Percentiles rank a stretch among this genome's conserved stretches.
phyloP scores from a whole-genome alignment of 2,329 filamentous ascomycete species.

The Diaporthe sp. region DNA sequence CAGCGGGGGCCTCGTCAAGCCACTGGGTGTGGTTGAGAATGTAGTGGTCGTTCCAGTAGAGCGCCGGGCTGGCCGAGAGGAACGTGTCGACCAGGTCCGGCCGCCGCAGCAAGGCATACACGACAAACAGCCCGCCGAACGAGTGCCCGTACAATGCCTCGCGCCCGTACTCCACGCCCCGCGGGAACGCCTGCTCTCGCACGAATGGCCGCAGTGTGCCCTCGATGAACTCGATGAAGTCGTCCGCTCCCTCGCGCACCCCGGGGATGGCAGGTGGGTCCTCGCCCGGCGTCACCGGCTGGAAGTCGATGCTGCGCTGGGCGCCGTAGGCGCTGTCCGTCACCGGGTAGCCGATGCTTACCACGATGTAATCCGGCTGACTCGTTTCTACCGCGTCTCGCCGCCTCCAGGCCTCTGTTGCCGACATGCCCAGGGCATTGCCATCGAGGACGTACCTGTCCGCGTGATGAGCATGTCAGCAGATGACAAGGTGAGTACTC shows the following conservation, averaged over 20 bases:
- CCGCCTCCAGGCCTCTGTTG: constrained; percentile 41
- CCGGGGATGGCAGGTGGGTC: constrained; percentile 30
- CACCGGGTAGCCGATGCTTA: constrained; percentile 43
- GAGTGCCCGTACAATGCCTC: constrained; percentile 42
- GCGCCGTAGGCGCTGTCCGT: constrained; percentile 39
- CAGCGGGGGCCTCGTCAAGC: constrained; percentile 32
- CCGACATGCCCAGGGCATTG: constrained; percentile 41
- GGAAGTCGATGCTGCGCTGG: constrained; percentile 40
- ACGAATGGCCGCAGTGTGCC: constrained; percentile 39
- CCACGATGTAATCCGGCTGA: constrained; percentile 41
- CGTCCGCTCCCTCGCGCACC: constrained; percentile 35
- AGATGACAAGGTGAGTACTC: constrained; percentile 1
- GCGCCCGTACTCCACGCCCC: constrained; percentile 36
- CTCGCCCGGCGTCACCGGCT: constrained; percentile 36
- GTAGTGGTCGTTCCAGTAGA: constrained; percentile 37
- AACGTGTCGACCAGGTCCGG: constrained; percentile 42
- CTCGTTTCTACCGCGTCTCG: constrained; percentile 38
- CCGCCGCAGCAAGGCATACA: constrained; percentile 37
- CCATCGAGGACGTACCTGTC: constrained; percentile 41
- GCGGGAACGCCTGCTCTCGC: constrained; percentile 35
- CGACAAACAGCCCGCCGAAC: constrained; percentile 40
- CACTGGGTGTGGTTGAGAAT: constrained; percentile 36
- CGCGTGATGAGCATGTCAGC: not conserved
- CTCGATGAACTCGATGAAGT: constrained; percentile 41
- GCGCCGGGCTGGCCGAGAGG: constrained; percentile 38